Conservation (phyloP, 345 rosid genomes). For the Eutrema japonicum region DNA sequence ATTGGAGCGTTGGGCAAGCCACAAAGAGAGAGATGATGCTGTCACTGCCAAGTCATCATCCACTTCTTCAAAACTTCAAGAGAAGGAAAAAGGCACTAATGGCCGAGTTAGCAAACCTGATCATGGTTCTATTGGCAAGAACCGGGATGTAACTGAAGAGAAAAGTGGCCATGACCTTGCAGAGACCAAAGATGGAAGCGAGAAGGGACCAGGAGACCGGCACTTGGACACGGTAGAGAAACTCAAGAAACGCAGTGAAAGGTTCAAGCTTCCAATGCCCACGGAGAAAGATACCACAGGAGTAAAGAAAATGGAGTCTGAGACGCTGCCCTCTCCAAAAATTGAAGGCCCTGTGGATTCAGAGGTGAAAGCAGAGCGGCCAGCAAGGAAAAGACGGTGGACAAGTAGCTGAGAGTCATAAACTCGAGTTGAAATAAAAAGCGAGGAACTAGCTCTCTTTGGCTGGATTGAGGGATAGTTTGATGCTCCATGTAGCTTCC, state of each 20-base stretch:
- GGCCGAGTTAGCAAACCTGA: conserved; percentile 50
- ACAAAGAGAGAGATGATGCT: conserved; percentile 76
- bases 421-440: conserved; percentile 25
- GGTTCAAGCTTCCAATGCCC: conserved; percentile 96
- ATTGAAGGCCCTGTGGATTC: conserved; percentile 58
- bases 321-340: conserved; percentile 58
- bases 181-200: conserved; percentile 62
- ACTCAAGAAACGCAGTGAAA: conserved; percentile 96
- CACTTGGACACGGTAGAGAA: conserved; percentile 94
- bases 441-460: conserved; percentile 27
- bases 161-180: conserved; percentile 49
- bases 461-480: conserved; percentile 26
- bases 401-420: conserved; percentile 54
- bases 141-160: conserved; percentile 49
- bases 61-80: conserved; percentile 61
- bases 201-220: conserved; percentile 62
- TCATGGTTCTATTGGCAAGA: conserved; percentile 49
- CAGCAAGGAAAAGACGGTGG: conserved; percentile 93
- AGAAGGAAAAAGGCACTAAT: conserved; percentile 52
- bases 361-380: conserved; percentile 89
- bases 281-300: conserved; percentile 63
- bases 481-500: conserved; percentile 30
- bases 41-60: conserved; percentile 61
- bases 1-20: conserved; percentile 96
- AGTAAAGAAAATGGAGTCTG: conserved; percentile 69